A percentile compares a stretch with the other conserved stretches of the same genome.
Evolutionary conservation across 768 basidiomycete species (phyloP).

Genomic region (Boletales sp.): DNA sequence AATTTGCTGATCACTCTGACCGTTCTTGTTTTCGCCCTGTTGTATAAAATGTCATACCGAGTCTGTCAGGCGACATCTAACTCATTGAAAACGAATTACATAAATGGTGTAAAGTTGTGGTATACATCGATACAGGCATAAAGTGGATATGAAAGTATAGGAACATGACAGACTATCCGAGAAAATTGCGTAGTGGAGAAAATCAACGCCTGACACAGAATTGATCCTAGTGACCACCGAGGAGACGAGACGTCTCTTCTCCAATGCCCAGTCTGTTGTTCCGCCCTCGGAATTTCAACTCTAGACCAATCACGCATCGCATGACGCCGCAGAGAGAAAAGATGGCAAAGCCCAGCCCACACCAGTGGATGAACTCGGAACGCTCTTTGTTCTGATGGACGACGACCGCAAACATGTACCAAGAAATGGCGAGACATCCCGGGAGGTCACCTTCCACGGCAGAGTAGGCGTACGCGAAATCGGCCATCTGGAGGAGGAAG

Average conservation of each 20-base stretch:
- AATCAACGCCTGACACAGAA: not conserved
- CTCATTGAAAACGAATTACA: conserved; percentile 10
- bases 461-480: conserved; percentile 65
- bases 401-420: conserved; percentile 65
- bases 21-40: conserved; percentile 6
- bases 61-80: conserved; percentile 8
- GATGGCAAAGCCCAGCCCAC: conserved; percentile 59
- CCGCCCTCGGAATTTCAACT: conserved; percentile 32
- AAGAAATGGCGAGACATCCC: conserved; percentile 63
- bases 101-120: conserved; percentile 9
- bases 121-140: conserved; percentile 9
- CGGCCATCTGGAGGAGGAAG: conserved; percentile 54
- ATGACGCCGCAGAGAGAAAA: conserved; percentile 61
- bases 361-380: conserved; percentile 63
- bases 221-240: conserved; percentile 23
- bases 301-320: conserved; percentile 46
- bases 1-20: conserved; percentile 13
- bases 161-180: conserved; percentile 6
- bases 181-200: not conserved
- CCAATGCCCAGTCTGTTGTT: conserved; percentile 31
- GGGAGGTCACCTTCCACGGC: conserved; percentile 64
- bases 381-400: conserved; percentile 41
- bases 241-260: conserved; percentile 30
- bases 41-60: conserved; percentile 15
- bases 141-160: conserved; percentile 1